A percentile compares a stretch with the other conserved stretches of the same genome.
Conservation (phyloP, 805 yeast genomes). For the Cyberlindnera euphorbiiphila region DNA sequence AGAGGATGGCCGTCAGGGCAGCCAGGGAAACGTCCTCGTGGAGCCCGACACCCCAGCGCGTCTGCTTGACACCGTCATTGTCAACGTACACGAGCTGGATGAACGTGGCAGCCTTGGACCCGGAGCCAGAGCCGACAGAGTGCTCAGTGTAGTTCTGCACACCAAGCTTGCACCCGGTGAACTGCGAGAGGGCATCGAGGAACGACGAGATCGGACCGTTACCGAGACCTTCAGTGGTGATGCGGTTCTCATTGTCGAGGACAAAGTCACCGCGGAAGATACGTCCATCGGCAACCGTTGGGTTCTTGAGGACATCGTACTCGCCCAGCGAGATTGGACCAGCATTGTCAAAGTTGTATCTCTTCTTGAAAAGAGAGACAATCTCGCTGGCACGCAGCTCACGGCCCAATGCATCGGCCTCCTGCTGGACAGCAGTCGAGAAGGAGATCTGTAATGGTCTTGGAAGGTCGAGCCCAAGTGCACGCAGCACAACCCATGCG, state of each 20-base stretch:
- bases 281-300: slow-evolving; percentile 38
- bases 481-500: slow-evolving; percentile 72
- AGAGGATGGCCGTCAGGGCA: slow-evolving; percentile 63
- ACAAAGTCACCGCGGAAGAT: slow-evolving; percentile 39
- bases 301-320: slow-evolving; percentile 35
- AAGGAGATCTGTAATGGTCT: slow-evolving; percentile 66
- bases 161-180: slow-evolving; percentile 51
- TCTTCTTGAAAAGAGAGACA: slow-evolving; percentile 47
- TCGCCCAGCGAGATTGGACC: slow-evolving; percentile 37
- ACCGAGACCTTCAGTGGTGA: slow-evolving; percentile 53
- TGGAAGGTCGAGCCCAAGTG: slow-evolving; percentile 71
- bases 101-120: slow-evolving; percentile 71
- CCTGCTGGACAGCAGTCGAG: slow-evolving; percentile 58
- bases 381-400: slow-evolving; percentile 70
- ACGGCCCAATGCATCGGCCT: slow-evolving; percentile 63
- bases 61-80: slow-evolving; percentile 37
- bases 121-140: slow-evolving; percentile 67
- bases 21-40: slow-evolving; percentile 89
- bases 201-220: slow-evolving; percentile 79
- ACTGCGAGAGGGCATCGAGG: slow-evolving; percentile 55
- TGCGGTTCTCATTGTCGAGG: slow-evolving; percentile 27
- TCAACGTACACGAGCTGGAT: slow-evolving; percentile 53
- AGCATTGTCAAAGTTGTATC: slow-evolving; percentile 47
- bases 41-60: slow-evolving; percentile 88
- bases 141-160: slow-evolving; percentile 70